Base-by-base conservation (phyloP, 2,329 filamentous ascomycete species). In the Mycogone perniciosa region DNA sequence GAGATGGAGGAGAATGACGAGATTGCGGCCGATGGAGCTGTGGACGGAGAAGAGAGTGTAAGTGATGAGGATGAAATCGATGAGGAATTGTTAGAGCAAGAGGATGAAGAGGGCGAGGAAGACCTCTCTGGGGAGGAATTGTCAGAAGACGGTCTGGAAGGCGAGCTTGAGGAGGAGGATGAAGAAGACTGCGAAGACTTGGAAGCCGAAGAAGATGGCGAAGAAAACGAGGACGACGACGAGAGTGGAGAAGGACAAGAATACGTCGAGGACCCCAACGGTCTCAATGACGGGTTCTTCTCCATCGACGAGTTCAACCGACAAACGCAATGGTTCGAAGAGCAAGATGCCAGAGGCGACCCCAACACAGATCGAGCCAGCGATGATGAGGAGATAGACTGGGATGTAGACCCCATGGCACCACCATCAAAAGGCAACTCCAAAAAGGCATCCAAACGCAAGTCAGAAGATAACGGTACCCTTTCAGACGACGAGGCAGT, bases 281-380 rank as follows among this genome's bases (percentile, higher is more conserved):
- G 90, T 6, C 80, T 99, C 31, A 97, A 99, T 62, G 93, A 99
- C 64, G 92, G 90, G 5, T 99, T 99, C 73, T 99, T 99, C 72
- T 95, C 89, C 11, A 92, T 99, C 61, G 91, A 97, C 62, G 84
- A 95, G 53, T 99, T 99, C 79, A 99, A 99, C 75, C 89, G 86
- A 65, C 88, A 95, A 64, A 89, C 90, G 2, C 89, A 95, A 62
- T 86, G 86, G 64, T 83, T 96, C 44, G 93, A 99, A 68, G 83
- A 88, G 57, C 86, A 90, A 67, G 92, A 97, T 66, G 80, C 81
- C 30, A 78, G 80, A 56, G 89, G 86, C 30, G 88, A 92, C 58
- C 81, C 82, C 35, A 84, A 86, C 59, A 85, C 86, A 50, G 87
- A 86, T 55, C 78, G 76, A 47, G 87, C 80, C 54, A 89, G 85